Evolutionary conservation across 352 stramenopile species (phyloP), one percentile per base, ranked within the genome.

Genomic region (Globisporangium canariense): DNA sequence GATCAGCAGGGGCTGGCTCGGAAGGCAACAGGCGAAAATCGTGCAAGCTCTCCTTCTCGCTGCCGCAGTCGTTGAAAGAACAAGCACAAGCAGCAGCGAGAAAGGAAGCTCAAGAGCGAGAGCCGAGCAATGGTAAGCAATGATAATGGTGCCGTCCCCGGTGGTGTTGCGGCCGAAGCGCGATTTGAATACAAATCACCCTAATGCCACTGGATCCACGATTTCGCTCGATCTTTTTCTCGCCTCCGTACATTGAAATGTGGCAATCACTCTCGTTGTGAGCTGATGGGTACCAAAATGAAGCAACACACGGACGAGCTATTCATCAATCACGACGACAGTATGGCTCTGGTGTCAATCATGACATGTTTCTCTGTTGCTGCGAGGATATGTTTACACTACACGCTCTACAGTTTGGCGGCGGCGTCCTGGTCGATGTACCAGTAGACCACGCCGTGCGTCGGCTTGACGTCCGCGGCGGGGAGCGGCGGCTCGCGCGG

Each of bases 351-450:
- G 43, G 20, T 60, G 16, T 32, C 36, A 68, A 73, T 38, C 1
- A 1, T 25, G 2, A 20, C 2, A 8, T 41, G 36, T 14, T 13
- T 46, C 13, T 46, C 40, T 46, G 40, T n/a, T 46, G 14, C 18
- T 46, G 40, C 40, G 13, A 46, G 14, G 40, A n/a, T n/a, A 14
- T 18, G 14, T 4, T 18, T 11, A 32, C 72, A 2, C 74, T 67
- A 58, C 68, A 63, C 47, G 66, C 43, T 65, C 34, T 58, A 83
- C 41, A 91, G 70, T 66, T 84, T 88, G 52, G 80, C 74, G 3
- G 81, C 82, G 4, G 89, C 89, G 34, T 79, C 79, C 34, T 89
- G 75, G 62, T 97, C 89, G 28, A 97, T 81, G 73, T 91, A 96
- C 89, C 89, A 97, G 47, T 86, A 77, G 28, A 95, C 68, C 36